phyloP scores from a whole-genome alignment of 345 rosid species.

The Populus ilicifolia region DNA sequence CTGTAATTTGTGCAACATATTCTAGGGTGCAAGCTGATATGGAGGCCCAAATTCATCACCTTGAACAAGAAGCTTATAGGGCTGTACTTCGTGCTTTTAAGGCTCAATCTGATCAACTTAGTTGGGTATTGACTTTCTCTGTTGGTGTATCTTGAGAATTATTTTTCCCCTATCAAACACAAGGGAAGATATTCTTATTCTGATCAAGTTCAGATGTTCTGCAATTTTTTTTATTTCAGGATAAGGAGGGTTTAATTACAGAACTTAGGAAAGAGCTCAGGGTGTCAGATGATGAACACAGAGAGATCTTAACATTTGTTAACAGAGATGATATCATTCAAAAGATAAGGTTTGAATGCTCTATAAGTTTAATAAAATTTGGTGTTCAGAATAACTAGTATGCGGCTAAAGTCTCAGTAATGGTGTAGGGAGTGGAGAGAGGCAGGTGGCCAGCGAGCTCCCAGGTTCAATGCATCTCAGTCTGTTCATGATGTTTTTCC shows the following conservation, averaged over 20 bases:
- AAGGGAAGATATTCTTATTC: not conserved
- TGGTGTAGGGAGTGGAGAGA: constrained; percentile 86
- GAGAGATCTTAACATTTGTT: constrained; percentile 78
- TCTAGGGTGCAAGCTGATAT: constrained; percentile 44
- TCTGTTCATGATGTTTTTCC: constrained; percentile 59
- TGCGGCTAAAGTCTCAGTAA: constrained; percentile 2
- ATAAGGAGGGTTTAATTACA: constrained; percentile 87
- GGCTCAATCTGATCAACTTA: constrained; percentile 96
- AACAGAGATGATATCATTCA: constrained; percentile 76
- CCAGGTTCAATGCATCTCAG: constrained; percentile 50
- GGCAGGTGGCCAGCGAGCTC: constrained; percentile 56
- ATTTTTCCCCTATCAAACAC: not conserved
- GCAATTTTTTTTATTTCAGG: constrained; percentile 38
- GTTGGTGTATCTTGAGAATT: not conserved
- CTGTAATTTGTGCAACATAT: constrained; percentile 35
- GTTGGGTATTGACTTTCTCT: constrained; percentile 65
- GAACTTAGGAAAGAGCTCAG: constrained; percentile 91
- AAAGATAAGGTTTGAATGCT: constrained; percentile 64
- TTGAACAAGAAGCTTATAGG: constrained; percentile 96
- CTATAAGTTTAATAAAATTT: constrained; percentile 13
- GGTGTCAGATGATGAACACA: constrained; percentile 95
- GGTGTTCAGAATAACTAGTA: not conserved
- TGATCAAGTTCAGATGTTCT: constrained; percentile 1
- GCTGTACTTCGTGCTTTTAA: constrained; percentile 92
- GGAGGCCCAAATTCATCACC: constrained; percentile 87